These are phyloP conservation scores for Trichoderma orchidacearum DNA, from an alignment of 495 filamentous ascomycete genomes.

Conservation along the genomic window DNA sequence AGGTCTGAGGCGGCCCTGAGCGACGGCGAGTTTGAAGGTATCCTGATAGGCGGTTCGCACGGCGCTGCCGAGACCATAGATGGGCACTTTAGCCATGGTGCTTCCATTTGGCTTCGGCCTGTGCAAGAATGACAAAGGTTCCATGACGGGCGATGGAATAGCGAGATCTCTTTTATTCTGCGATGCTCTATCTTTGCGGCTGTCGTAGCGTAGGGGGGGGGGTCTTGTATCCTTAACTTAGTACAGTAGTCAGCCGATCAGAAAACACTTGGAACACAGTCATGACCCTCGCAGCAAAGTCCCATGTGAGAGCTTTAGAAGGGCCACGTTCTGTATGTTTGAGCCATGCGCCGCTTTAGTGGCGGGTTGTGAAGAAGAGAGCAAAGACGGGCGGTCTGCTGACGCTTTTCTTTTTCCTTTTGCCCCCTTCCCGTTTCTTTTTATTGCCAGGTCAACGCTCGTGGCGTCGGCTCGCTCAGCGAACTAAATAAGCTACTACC, in stretches of 20 bases:
- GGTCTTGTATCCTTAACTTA: no score
- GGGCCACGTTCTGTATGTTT: not conserved
- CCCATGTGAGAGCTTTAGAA: not conserved
- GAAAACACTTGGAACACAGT: not conserved
- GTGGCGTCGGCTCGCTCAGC: no score
- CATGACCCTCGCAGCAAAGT: not conserved
- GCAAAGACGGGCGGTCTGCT: not conserved
- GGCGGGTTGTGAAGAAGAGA: not conserved
- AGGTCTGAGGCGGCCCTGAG: constrained; percentile 30
- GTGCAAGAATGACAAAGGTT: not conserved
- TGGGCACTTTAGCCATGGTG: not conserved
- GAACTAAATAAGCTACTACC: no score
- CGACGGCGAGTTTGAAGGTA: not conserved
- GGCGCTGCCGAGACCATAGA: not conserved
- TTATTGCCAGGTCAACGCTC: no score
- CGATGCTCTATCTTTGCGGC: no score
- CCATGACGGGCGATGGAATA: not conserved
- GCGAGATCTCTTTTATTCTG: no score
- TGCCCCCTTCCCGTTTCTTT: not conserved
- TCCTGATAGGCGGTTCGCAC: not conserved
- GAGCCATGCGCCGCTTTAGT: not conserved
- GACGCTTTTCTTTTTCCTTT: not conserved
- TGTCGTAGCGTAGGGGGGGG: no score
- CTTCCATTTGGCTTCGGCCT: not conserved
- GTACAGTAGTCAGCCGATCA: not conserved